Evolutionary conservation across 192 early-diverging fungal genomes (phyloP).

Genomic region (Coemansia sp.): DNA sequence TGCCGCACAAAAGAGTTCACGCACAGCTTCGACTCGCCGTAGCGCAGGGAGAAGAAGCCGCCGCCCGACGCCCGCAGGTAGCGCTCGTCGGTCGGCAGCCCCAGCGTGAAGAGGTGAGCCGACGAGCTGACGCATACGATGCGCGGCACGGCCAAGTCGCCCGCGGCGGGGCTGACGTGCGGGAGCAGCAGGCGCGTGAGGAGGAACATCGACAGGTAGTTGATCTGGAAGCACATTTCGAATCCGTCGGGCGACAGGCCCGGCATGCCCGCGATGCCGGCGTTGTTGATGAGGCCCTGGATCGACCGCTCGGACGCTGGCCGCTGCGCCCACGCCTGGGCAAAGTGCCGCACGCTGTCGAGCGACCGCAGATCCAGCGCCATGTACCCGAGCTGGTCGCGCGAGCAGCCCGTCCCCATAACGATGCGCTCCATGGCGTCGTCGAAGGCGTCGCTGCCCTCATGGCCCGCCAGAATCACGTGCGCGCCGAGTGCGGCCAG

Average conservation of each 20-base stretch:
- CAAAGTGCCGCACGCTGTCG: slow-evolving; percentile 38
- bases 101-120: slow-evolving; percentile 43
- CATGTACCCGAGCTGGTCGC: slow-evolving; percentile 42
- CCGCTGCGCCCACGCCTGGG: slow-evolving; percentile 22
- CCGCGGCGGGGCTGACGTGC: slow-evolving; percentile 5
- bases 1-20: slow-evolving; percentile 45
- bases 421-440: slow-evolving; percentile 42
- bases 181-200: slow-evolving; percentile 46
- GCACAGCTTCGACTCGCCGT: slow-evolving; percentile 49
- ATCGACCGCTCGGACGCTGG: slow-evolving; percentile 8
- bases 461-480: slow-evolving; percentile 43
- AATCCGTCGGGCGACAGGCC: slow-evolving; percentile 50
- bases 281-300: slow-evolving; percentile 46
- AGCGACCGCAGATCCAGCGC: slow-evolving; percentile 46
- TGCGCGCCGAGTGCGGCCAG: slow-evolving; percentile 49
- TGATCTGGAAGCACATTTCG: slow-evolving; percentile 52
- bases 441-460: slow-evolving; percentile 30
- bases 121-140: slow-evolving; percentile 50
- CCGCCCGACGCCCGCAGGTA: slow-evolving; percentile 31
- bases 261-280: slow-evolving; percentile 45
- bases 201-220: slow-evolving; percentile 53
- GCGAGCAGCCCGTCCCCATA: slow-evolving; percentile 42
- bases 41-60: slow-evolving; percentile 49
- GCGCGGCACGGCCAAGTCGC: slow-evolving; percentile 5
- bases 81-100: slow-evolving; percentile 42